Percentiles rank a stretch among this genome's conserved stretches.
These are phyloP conservation scores for Xerocomus minutiporus DNA, from an alignment of 1,284 basidiomycete genomes.

Conservation along the genomic window DNA sequence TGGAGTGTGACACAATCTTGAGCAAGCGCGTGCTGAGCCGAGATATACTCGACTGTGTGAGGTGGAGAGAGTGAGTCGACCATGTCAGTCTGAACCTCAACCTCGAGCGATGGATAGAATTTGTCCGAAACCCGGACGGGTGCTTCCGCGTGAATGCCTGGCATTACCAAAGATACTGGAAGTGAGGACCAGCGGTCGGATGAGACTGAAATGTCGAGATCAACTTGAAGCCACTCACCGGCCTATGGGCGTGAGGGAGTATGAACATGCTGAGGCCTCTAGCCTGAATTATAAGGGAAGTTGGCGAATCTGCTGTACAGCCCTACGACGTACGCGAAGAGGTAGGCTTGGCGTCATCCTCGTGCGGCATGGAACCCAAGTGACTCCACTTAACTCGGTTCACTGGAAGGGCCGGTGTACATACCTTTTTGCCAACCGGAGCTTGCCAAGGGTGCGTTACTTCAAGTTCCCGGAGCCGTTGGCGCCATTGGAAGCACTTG, in stretches of 20 bases:
- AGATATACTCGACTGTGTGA: slow-evolving; percentile 15
- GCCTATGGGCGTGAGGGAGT: not conserved
- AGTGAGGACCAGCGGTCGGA: not conserved
- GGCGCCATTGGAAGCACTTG: not conserved
- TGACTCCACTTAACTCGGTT: slow-evolving; percentile 9
- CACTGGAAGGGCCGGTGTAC: not conserved
- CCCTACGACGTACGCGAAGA: not conserved
- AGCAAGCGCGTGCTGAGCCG: slow-evolving; percentile 15
- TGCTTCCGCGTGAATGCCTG: not conserved
- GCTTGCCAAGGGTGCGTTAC: not conserved
- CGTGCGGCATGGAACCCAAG: slow-evolving; percentile 1
- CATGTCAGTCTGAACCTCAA: slow-evolving; percentile 6
- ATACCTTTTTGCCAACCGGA: not conserved
- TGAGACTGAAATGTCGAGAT: not conserved
- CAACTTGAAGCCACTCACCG: slow-evolving; percentile 10
- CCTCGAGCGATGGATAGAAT: not conserved
- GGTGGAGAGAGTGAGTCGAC: slow-evolving; percentile 26
- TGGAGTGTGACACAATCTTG: slow-evolving; percentile 14
- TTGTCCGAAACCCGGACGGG: not conserved
- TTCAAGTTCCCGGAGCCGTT: not conserved
- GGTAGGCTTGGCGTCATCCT: slow-evolving; percentile 15
- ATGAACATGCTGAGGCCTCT: not conserved
- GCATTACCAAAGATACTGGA: slow-evolving; percentile 8
- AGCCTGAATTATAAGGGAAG: slow-evolving; percentile 11
- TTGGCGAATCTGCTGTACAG: not conserved